Conservation (phyloP, 345 rosid species). For the Rhizophora apiculata region DNA sequence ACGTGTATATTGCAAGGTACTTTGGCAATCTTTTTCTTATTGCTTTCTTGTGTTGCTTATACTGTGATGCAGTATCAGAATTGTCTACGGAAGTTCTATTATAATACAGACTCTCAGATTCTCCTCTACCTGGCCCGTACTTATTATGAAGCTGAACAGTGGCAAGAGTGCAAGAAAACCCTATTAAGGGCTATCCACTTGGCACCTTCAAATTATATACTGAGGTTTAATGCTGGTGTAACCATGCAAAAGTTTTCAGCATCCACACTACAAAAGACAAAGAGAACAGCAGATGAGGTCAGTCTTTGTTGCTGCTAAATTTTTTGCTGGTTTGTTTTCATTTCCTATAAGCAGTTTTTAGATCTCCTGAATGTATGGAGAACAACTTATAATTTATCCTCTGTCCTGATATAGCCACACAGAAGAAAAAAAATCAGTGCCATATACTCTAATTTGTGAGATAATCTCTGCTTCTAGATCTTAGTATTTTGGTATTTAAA, state of each 20-base stretch:
- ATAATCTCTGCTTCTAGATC: neutral
- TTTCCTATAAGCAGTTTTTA: neutral
- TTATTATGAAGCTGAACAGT: conserved; percentile 98
- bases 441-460: neutral
- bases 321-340: conserved; percentile 7
- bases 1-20: neutral
- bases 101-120: conserved; percentile 85
- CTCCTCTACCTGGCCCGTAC: conserved; percentile 94
- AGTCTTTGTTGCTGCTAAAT: neutral
- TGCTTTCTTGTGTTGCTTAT: conserved; percentile 9
- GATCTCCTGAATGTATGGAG: neutral
- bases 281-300: conserved; percentile 92
- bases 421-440: neutral
- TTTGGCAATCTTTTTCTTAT: neutral
- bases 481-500: neutral
- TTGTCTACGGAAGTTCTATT: conserved; percentile 88
- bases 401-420: neutral
- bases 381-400: conserved; percentile 3
- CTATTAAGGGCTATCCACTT: conserved; percentile 88
- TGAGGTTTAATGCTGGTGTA: conserved; percentile 96
- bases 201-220: conserved; percentile 85
- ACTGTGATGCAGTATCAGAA: conserved; percentile 78
- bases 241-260: conserved; percentile 98
- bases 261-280: conserved; percentile 86
- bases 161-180: conserved; percentile 99